These are phyloP conservation scores for Aspergillus olivimuriae DNA, from an alignment of 495 filamentous ascomycete species.

Conservation along the genomic window DNA sequence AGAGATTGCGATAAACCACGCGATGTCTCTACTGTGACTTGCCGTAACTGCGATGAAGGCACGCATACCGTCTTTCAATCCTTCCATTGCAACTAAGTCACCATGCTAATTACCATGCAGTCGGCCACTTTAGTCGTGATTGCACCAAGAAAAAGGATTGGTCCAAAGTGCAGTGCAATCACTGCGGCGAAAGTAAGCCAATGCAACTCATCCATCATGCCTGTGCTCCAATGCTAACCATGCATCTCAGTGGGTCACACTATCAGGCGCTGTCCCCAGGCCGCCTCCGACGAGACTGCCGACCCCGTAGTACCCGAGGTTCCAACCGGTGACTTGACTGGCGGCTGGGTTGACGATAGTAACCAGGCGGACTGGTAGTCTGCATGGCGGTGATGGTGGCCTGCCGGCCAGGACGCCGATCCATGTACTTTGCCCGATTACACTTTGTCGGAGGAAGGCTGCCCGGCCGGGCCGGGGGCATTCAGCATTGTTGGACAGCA, in stretches of 20 bases:
- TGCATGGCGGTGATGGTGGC: slow-evolving; percentile 1
- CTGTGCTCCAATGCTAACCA: slow-evolving; percentile 5
- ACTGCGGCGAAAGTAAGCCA: slow-evolving; percentile 62
- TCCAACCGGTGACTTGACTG: too few relatives aligned
- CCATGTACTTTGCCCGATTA: too few relatives aligned
- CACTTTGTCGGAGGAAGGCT: too few relatives aligned
- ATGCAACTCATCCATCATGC: neutral
- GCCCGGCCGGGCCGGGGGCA: too few relatives aligned
- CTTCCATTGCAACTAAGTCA: too few relatives aligned
- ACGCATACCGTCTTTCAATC: too few relatives aligned
- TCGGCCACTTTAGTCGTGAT: slow-evolving; percentile 65
- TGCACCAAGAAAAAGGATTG: slow-evolving; percentile 75
- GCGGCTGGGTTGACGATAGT: neutral
- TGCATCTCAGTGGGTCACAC: slow-evolving; percentile 57
- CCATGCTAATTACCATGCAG: slow-evolving; percentile 16
- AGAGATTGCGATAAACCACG: slow-evolving; percentile 51
- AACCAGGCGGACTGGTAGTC: too few relatives aligned
- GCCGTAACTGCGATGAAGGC: slow-evolving; percentile 65
- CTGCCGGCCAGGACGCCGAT: too few relatives aligned
- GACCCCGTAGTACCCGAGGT: too few relatives aligned
- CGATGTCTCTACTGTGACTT: slow-evolving; percentile 44
- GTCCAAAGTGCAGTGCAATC: slow-evolving; percentile 65
- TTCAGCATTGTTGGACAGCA: too few relatives aligned
- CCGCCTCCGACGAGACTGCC: neutral
- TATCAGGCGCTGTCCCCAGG: slow-evolving; percentile 48